phyloP scores from a whole-genome alignment of 2,329 filamentous ascomycete species.

The Juglanconis oblonga region DNA sequence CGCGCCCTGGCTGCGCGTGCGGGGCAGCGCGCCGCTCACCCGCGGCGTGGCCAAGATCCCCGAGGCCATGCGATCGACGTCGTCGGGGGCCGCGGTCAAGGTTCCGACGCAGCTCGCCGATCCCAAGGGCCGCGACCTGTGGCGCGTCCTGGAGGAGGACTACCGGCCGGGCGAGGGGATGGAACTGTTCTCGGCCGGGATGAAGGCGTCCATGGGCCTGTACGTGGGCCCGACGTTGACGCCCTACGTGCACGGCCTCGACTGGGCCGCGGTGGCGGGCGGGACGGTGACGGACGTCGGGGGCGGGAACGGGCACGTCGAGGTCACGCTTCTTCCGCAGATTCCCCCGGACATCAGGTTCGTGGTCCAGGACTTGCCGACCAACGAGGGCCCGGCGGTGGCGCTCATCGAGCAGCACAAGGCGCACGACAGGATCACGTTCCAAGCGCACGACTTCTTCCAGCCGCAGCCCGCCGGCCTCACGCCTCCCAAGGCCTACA shows the following conservation, averaged over 20 bases:
- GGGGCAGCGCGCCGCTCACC: slow-evolving; percentile 8
- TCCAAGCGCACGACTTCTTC: slow-evolving; percentile 33
- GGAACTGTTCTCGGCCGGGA: slow-evolving; percentile 1
- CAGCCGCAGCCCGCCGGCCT: slow-evolving; percentile 27
- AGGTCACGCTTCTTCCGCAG: neutral
- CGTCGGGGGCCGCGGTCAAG: neutral
- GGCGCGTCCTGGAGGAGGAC: slow-evolving; percentile 8
- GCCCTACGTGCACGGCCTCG: neutral
- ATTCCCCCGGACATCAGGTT: neutral
- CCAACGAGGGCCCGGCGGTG: no score
- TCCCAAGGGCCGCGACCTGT: slow-evolving; percentile 5
- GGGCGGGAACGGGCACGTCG: neutral
- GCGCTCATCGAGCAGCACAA: neutral
- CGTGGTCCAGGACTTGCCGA: neutral
- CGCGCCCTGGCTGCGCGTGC: slow-evolving; percentile 8
- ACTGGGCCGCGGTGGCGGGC: neutral
- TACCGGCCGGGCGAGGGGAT: slow-evolving; percentile 5
- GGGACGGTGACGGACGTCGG: neutral
- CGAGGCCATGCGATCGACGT: slow-evolving; percentile 7
- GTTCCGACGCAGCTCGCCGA: slow-evolving; percentile 11
- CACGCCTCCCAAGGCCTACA: slow-evolving; percentile 29
- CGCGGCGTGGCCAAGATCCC: slow-evolving; percentile 11
- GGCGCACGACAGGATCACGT: neutral
- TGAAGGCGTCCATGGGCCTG: neutral
- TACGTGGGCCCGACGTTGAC: neutral